Evolutionary conservation across 2,329 filamentous ascomycete genomes (phyloP), one percentile per base, ranked within the genome.

Genomic region (Fusarium pininemorale): DNA sequence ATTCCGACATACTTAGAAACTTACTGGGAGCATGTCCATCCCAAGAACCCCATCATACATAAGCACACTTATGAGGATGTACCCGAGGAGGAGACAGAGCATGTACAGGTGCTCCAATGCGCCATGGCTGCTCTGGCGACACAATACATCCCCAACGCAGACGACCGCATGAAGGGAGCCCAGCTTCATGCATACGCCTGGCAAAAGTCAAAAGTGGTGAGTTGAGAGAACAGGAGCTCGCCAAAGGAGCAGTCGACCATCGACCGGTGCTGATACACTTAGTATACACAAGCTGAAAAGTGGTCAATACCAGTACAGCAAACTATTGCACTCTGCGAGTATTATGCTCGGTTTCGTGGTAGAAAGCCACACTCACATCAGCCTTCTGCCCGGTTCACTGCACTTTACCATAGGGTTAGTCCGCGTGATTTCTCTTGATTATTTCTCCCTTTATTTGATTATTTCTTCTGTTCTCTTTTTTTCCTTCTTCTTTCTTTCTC

Each of bases 91-190:
- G 66, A 69, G 13, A 79, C 80, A 9, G 84, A 86, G 60, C 79
- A 82, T 35, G 41, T 79, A 12, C 84, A 87, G 60, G 80, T 87
- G 47, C 80, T 90, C 51, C 84, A 81, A 20, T 89, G 84, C 69
- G 87, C 87, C 67, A 89, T 90, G 88, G 88, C 87, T 28, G 88
- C 88, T n/a, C 79, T 90, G 37, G 88, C 86, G 51, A 86, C 87
- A 28, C 87, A 90, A 74, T 86, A 84, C 68, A 80, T 88, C 60
- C 79, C 82, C 55, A 81, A 82, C 76, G 83, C 83, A 78, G 86
- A 88, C 56, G 85, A 89, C 77, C 86, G 87, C 64, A 82, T 82
- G 64, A 84, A 84, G 74, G 87, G 87, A 35, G 85, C 83, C 58
- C 81, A 85, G 63, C 81, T 90, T 75, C 87, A 90, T 79, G 84